These are phyloP conservation scores for Populus simonii DNA, from an alignment of 345 rosid species.

Conservation along the genomic window DNA sequence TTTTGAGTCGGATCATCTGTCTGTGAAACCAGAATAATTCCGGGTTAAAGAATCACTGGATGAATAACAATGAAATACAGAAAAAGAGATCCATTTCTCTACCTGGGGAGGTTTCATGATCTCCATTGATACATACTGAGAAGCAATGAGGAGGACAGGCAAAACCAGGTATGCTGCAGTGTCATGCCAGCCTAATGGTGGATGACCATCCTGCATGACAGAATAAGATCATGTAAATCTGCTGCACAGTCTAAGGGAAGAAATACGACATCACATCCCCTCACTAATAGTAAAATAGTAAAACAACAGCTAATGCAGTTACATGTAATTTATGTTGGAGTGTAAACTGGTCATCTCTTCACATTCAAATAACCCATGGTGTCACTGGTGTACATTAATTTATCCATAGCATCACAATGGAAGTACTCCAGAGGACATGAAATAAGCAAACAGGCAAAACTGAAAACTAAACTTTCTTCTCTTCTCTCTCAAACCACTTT, in stretches of 20 bases:
- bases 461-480: neutral
- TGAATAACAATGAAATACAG: constrained; percentile 1
- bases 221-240: constrained; percentile 12
- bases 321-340: neutral
- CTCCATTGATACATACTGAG: constrained; percentile 95
- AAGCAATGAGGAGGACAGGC: constrained; percentile 84
- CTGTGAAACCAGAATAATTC: constrained; percentile 41
- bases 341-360: neutral
- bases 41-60: constrained; percentile 7
- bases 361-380: neutral
- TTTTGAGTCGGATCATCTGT: constrained; percentile 95
- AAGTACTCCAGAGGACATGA: neutral
- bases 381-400: no score
- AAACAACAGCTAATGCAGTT: constrained; percentile 7
- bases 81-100: constrained; percentile 23
- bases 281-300: constrained; percentile 1
- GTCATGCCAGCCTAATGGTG: constrained; percentile 92
- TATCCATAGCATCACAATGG: neutral
- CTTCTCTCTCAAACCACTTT: neutral
- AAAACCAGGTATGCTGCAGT: constrained; percentile 95
- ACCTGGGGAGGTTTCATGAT: constrained; percentile 99
- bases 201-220: constrained; percentile 84
- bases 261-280: neutral
- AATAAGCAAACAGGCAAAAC: neutral
- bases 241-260: neutral